Evolutionary conservation across 2,329 filamentous ascomycete species (phyloP), one percentile per base, ranked within the genome.

Genomic region (Seiridium unicorne): DNA sequence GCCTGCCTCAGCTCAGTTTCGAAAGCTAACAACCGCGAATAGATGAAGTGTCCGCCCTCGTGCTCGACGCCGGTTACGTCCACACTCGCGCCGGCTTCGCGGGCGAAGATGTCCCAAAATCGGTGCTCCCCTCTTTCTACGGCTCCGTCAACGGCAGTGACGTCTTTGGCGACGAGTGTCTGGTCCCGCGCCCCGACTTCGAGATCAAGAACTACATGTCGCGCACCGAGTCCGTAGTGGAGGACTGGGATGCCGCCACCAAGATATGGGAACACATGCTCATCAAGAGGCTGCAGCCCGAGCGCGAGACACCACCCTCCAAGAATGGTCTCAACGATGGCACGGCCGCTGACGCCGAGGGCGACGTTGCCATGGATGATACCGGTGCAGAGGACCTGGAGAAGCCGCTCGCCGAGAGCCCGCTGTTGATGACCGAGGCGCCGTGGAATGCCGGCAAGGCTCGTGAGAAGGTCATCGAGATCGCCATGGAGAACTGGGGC

Each of bases 21-120:
- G 34, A 31, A 9, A 44, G 59, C 59, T 62, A 60, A 68, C 60
- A 34, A 57, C 18, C 61, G 60, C 58, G 57, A 61, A 60, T 69
- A 97, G 95, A 99, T 81, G 95, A 99, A 81, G 93, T 99, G 65
- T 96, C 93, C 42, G 96, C 96, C 57, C 90, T 99, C 68, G 92
- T 99, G 44, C 91, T 99, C 72, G 95, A 99, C 73, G 91, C 95
- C 3, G 95, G 96, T 63, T 97, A 93, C 79, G 92, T 91, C 72
- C 89, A 88, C 67, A 93, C 91, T 46, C 93, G 96, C 77, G 95
- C 93, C 62, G 95, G 95, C 61, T 99, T 98, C 72, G 96, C 96
- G 10, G 95, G 96, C 72, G 96, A 99, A 84, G 95, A 99, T 78
- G 90, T 93, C 0, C 95, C 95, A 68, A 98, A 98, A 80, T 93